Evolutionary conservation across 495 filamentous ascomycete genomes (phyloP), one percentile per base, ranked within the genome.

Genomic region (Aspergillus carlsbadensis): DNA sequence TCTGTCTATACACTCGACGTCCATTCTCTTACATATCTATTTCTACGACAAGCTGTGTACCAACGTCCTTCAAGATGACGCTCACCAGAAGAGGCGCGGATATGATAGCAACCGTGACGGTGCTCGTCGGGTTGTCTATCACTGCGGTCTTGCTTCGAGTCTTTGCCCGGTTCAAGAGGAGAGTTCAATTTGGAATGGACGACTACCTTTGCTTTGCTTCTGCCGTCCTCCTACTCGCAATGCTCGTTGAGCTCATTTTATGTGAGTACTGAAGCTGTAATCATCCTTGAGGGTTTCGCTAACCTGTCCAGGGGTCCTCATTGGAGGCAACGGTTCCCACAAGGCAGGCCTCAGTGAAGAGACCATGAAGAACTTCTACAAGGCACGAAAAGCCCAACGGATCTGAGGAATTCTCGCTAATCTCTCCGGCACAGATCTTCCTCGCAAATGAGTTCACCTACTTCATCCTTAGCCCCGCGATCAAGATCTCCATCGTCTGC

Each of bases 401-500:
- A 2, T 20, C 10, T 24, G 22, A 18, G 17, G 26, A 2, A 39
- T 54, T 57, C 62, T 47, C 21, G 26, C 5, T 49, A 37, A 49
- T n/a, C 33, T 21, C 10, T 11, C 17, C n/a, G 3, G 21, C 10
- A 8, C 41, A 78, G 75, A 69, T 76, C 57, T 78, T 78, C 66
- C 63, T 78, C 15, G 70, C 72, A 44, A 75, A 73, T 56, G 70
- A 78, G 63, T 70, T 78, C 58, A 67, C 70, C 33, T 78, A 76
- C 62, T 77, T 76, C 62, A 14, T 70, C 15, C 64, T 74, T 48
- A 69, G 73, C 33, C 71, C 73, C 5, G 57, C 60, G 37, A 71
- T 75, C 64, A 79, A 79, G 48, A 74, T 74, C 34, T 75, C 74
- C 15, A 69, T 78, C 41, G 60, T 79, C 49, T 74, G 75, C 59